A percentile compares a stretch with the other conserved stretches of the same genome.
Evolutionary conservation across 768 basidiomycete genomes (phyloP).

Genomic region (Harrya chromipes): DNA sequence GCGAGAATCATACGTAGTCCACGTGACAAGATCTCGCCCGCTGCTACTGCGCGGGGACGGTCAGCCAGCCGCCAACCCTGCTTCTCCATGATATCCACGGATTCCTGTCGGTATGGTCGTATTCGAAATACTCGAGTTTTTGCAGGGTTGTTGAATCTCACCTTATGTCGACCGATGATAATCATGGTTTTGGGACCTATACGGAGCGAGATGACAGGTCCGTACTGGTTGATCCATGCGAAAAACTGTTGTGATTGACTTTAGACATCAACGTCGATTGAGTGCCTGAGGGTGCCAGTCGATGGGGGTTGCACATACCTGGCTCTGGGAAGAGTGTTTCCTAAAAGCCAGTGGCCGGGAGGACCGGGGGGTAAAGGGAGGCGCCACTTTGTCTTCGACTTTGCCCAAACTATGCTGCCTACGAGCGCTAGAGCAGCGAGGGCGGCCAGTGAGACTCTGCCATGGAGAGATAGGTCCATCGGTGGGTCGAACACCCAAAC

Average conservation of each 20-base stretch:
- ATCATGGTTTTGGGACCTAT: constrained; percentile 40
- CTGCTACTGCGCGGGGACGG: constrained; percentile 53
- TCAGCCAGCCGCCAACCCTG: constrained; percentile 58
- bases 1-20: constrained; percentile 58
- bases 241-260: constrained; percentile 45
- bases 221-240: constrained; percentile 59
- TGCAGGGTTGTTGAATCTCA: constrained; percentile 1
- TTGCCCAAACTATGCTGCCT: constrained; percentile 6
- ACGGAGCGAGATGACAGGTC: constrained; percentile 55
- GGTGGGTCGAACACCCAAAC: constrained; percentile 6
- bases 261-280: no score
- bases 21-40: constrained; percentile 56
- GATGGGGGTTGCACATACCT: constrained; percentile 19
- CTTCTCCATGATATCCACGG: constrained; percentile 65
- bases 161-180: constrained; percentile 38
- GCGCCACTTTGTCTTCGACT: constrained; percentile 8
- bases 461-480: constrained; percentile 2
- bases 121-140: not conserved
- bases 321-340: constrained; percentile 23
- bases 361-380: constrained; percentile 32
- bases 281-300: no score
- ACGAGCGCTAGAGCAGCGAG: constrained; percentile 18
- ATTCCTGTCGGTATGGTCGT: constrained; percentile 37
- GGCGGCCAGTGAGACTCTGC: constrained; percentile 17
- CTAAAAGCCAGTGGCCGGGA: constrained; percentile 34